These are phyloP conservation scores for Alternaria incomplexa DNA, from an alignment of 2,329 filamentous ascomycete species.

Conservation along the genomic window DNA sequence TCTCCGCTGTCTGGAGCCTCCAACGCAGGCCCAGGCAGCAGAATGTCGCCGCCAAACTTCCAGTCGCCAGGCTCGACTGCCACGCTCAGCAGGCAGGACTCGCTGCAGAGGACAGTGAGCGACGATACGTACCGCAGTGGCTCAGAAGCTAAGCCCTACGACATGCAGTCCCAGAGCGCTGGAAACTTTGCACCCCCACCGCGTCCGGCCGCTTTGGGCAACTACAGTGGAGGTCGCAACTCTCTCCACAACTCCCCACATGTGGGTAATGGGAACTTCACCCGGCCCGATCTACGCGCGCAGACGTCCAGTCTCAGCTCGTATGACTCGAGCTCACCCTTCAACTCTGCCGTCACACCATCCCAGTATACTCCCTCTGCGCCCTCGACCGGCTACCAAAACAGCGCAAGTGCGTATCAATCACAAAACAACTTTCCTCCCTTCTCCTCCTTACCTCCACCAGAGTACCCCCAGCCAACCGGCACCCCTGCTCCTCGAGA, in stretches of 20 bases:
- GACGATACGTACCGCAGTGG: conserved; percentile 44
- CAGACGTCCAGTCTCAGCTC: conserved; percentile 45
- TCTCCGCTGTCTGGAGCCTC: conserved; percentile 39
- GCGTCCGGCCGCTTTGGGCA: conserved; percentile 41
- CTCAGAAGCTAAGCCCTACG: conserved; percentile 43
- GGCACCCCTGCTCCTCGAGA: conserved; percentile 46
- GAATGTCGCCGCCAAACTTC: conserved; percentile 45
- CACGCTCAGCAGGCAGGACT: conserved; percentile 36
- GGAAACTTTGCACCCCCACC: conserved; percentile 47
- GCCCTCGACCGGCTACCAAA: conserved; percentile 49
- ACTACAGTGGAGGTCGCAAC: conserved; percentile 37
- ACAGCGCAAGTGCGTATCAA: conserved; percentile 57
- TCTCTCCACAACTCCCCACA: conserved; percentile 48
- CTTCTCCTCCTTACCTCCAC: conserved; percentile 66
- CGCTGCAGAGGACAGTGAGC: conserved; percentile 42
- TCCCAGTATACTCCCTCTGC: conserved; percentile 55
- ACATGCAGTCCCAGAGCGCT: conserved; percentile 41
- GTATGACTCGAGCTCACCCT: conserved; percentile 45
- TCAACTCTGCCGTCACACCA: conserved; percentile 49
- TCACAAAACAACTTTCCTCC: conserved; percentile 67
- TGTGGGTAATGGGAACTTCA: conserved; percentile 41
- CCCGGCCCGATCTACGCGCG: conserved; percentile 43
- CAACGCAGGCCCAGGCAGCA: conserved; percentile 28
- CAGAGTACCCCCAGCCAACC: conserved; percentile 54
- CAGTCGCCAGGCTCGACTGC: conserved; percentile 42